Base-by-base conservation (phyloP, 306 rosid species). In the Sophora flavescens region DNA sequence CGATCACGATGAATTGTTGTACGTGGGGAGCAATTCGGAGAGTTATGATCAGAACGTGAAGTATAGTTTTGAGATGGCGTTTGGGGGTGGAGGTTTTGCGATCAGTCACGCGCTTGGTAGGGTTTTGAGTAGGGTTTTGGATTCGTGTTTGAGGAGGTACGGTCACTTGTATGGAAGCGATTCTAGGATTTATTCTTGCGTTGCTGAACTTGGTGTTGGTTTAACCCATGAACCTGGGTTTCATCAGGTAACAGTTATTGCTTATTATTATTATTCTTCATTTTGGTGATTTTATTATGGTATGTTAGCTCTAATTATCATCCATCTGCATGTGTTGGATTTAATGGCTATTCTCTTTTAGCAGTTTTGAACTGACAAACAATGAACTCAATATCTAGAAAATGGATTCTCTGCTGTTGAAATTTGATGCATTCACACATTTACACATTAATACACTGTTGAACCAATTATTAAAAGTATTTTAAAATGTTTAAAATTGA, bases 11-110 rank as follows among this genome's bases (percentile, higher is more conserved):
- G 18, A 80, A 82, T 95, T 97, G 97, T 87, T 63, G 69, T 95
- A 95, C 44, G 61, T 95, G 0, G 99, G 98, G 47, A 68, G 88
- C 68, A 87, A 80, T 68, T 95, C 99, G 5, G 99, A 95, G 91
- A 87, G 97, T 62, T 91, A 85, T 48, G 85, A 72, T 28, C 99
- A 95, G 92, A 90, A 95, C 8, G 75, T 50, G 18, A 83, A 74
- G 86, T 28, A 90, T 69, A 82, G 92, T 16, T 95, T 95, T 22
- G 84, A 88, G 5, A 91, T 95, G 99, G 97, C 99, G 15, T 95
- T 90, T 52, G 99, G 99, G 10, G 99, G 99, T 3, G 97, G 97
- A 0, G 99, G 99, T 1, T 95, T 92, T 35, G 99, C 97, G 10
- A 82, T 95, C 0, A 92, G 97, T 54, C 14, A 57, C 36, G 87